Conservation (phyloP, 208 protist species). For the Crithidia acanthocephali region DNA sequence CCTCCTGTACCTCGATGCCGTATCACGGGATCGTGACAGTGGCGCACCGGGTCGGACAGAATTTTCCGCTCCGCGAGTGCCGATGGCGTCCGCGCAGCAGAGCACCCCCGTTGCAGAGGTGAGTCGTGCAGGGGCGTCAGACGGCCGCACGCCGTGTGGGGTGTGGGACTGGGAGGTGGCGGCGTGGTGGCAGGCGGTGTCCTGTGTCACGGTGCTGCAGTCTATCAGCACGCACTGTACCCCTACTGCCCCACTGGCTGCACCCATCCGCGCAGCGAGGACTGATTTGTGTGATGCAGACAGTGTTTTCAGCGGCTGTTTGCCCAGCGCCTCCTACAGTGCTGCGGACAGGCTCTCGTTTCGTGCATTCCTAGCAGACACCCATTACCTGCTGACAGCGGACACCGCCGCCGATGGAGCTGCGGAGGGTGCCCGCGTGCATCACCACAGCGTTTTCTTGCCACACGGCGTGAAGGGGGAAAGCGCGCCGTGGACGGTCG, state of each 20-base stretch:
- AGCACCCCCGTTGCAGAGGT: too few species aligned
- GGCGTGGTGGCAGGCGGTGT: conserved; percentile 28
- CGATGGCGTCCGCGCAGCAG: too few species aligned
- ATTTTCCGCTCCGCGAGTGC: too few species aligned
- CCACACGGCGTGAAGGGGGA: neutral
- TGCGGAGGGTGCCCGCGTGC: neutral
- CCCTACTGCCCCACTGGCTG: neutral
- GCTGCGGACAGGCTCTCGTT: conserved; percentile 11
- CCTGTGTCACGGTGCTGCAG: conserved; percentile 20
- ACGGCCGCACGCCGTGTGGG: neutral
- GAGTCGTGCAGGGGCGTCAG: too few species aligned
- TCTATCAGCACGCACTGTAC: conserved; percentile 3
- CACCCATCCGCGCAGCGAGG: neutral
- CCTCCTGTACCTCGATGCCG: conserved; percentile 12
- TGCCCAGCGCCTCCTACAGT: conserved; percentile 14
- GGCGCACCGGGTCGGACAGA: too few species aligned
- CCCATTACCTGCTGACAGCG: neutral
- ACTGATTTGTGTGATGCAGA: neutral
- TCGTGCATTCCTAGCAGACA: neutral
- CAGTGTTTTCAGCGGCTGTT: conserved; percentile 18
- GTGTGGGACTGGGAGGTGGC: conserved; percentile 4
- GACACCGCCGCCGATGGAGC: neutral
- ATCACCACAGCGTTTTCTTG: neutral
- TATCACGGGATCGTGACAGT: too few species aligned
- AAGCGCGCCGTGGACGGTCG: neutral